phyloP scores from a whole-genome alignment of 2,329 filamentous ascomycete species.

The Ophiosphaerella korrae region DNA sequence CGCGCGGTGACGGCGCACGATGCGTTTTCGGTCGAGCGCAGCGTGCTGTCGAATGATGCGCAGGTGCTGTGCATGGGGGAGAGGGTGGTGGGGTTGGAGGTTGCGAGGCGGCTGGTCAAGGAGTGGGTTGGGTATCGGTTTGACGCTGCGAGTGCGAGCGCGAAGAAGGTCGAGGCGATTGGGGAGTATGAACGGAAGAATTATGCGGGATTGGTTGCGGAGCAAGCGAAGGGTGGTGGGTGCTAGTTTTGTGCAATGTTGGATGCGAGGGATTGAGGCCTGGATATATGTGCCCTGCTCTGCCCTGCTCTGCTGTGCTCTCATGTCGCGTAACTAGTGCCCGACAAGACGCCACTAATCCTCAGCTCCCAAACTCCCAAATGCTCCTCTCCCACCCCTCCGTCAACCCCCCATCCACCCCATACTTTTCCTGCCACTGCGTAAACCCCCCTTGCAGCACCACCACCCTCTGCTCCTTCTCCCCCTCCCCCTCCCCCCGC shows the following conservation, averaged over 20 bases:
- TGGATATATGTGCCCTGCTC: too few relatives aligned
- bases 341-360: not conserved
- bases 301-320: too few relatives aligned
- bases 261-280: too few relatives aligned
- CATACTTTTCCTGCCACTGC: constrained; percentile 85
- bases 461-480: constrained; percentile 69
- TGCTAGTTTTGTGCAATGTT: not conserved
- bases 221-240: constrained; percentile 9
- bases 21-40: constrained; percentile 80
- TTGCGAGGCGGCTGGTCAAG: constrained; percentile 75
- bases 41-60: constrained; percentile 81
- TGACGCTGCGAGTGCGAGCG: constrained; percentile 68
- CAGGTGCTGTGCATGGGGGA: constrained; percentile 88
- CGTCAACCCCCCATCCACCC: constrained; percentile 77
- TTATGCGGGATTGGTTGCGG: constrained; percentile 26
- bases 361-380: constrained; percentile 65
- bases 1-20: constrained; percentile 90
- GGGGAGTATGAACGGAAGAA: constrained; percentile 54
- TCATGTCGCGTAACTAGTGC: too few relatives aligned
- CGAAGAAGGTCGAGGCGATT: constrained; percentile 60
- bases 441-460: constrained; percentile 85
- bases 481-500: constrained; percentile 22
- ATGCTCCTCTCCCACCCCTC: constrained; percentile 84
- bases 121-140: constrained; percentile 88
- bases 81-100: constrained; percentile 79